Conservation (phyloP, 169 alveolate species). For the Eimeria falciformis region DNA sequence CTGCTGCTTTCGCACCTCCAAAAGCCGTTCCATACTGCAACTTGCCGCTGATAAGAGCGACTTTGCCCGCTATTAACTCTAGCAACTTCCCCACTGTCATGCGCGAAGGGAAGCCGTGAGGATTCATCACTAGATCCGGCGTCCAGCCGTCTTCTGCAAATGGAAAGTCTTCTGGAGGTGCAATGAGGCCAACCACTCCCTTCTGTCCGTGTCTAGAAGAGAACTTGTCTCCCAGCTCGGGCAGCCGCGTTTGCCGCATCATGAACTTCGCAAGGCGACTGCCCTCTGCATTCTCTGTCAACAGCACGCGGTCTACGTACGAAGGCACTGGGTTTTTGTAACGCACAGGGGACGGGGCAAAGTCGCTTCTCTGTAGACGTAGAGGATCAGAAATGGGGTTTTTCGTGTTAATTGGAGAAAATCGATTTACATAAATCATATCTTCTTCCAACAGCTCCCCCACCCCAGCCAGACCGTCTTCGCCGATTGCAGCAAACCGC, state of each 20-base stretch:
- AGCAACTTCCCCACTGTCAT: conserved; percentile 99
- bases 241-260: conserved; percentile 93
- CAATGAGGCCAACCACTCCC: conserved; percentile 99
- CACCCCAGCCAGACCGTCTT: conserved; percentile 95
- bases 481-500: conserved; percentile 88
- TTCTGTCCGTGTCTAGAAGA: conserved; percentile 99
- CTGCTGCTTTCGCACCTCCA: conserved; percentile 95
- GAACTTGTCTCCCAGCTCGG: conserved; percentile 92
- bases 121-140: conserved; percentile 99
- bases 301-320: conserved; percentile 96
- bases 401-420: conserved; percentile 82
- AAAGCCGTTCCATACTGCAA: conserved; percentile 99
- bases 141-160: conserved; percentile 99
- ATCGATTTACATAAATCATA: conserved; percentile 86
- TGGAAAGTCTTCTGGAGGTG: conserved; percentile 96
- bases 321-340: conserved; percentile 92
- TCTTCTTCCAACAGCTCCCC: conserved; percentile 94
- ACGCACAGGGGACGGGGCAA: conserved; percentile 84
- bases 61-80: conserved; percentile 96
- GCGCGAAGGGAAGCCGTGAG: conserved; percentile 99
- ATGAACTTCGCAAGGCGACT: conserved; percentile 92
- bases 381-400: conserved; percentile 67
- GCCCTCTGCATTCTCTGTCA: conserved; percentile 94
- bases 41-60: conserved; percentile 97
- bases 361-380: conserved; percentile 52